These are phyloP conservation scores for Ophiocordyceps unilateralis DNA, from an alignment of 2,329 filamentous ascomycete genomes.

Conservation along the genomic window DNA sequence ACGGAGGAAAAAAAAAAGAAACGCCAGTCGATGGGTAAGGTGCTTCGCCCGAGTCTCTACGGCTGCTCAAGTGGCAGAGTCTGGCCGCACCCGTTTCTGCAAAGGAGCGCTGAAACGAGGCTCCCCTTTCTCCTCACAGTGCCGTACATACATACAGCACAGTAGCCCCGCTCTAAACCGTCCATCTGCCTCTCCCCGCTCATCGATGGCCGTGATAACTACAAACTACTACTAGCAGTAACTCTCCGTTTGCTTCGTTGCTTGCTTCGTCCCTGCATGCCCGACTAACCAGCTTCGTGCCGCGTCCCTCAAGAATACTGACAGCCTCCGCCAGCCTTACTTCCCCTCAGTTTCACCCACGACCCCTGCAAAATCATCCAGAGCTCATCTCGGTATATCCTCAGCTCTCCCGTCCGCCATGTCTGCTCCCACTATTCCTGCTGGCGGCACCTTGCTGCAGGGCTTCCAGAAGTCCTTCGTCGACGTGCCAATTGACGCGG, in stretches of 20 bases:
- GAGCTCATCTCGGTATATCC: not conserved
- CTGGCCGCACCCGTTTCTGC: too few relatives aligned
- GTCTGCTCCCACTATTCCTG: constrained; percentile 34
- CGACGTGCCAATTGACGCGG: constrained; percentile 59
- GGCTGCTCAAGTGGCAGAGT: too few relatives aligned
- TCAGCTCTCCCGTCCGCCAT: constrained; percentile 20
- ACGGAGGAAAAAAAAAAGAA: too few relatives aligned
- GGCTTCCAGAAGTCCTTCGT: constrained; percentile 70
- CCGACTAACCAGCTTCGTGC: not conserved
- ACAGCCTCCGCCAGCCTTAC: too few relatives aligned
- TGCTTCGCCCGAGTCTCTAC: too few relatives aligned
- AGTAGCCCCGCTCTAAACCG: not conserved
- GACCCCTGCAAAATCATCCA: not conserved
- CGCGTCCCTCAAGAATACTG: too few relatives aligned
- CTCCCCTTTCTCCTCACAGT: too few relatives aligned
- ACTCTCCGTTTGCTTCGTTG: not conserved
- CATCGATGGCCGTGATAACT: too few relatives aligned
- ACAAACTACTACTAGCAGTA: too few relatives aligned
- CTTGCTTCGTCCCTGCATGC: not conserved
- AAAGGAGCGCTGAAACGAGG: too few relatives aligned
- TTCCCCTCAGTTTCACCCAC: not conserved
- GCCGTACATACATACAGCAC: too few relatives aligned
- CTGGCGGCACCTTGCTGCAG: constrained; percentile 68
- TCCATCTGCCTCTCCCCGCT: not conserved
- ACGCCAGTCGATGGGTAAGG: too few relatives aligned